A percentile compares a stretch with the other conserved stretches of the same genome.
Conservation (phyloP, 805 yeast species). For the Nakazawaea wyomingensis region DNA sequence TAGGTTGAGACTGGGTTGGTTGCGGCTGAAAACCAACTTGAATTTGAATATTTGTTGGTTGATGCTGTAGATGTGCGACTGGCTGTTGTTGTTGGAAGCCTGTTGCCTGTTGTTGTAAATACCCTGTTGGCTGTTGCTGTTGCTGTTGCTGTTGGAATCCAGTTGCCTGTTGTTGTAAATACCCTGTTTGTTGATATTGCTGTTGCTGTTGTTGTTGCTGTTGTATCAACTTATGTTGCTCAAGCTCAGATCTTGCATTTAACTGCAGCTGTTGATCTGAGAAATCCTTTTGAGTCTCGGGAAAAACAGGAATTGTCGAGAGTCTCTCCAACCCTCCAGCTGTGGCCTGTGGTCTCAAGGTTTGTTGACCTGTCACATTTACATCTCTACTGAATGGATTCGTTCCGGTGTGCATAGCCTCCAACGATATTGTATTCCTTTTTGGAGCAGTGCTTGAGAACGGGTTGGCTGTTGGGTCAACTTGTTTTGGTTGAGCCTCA, state of each 20-base stretch:
- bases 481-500: slow-evolving; percentile 16
- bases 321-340: slow-evolving; percentile 60
- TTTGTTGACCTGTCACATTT: slow-evolving; percentile 20
- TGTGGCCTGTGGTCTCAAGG: slow-evolving; percentile 42
- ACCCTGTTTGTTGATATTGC: slow-evolving; percentile 16
- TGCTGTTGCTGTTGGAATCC: slow-evolving; percentile 4
- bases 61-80: slow-evolving; percentile 6
- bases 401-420: slow-evolving; percentile 33
- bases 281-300: slow-evolving; percentile 34
- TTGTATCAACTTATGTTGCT: slow-evolving; percentile 20
- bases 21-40: slow-evolving; percentile 5
- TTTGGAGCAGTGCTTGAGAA: slow-evolving; percentile 3
- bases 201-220: slow-evolving; percentile 24
- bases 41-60: neutral
- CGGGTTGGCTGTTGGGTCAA: slow-evolving; percentile 9
- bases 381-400: slow-evolving; percentile 49
- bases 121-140: slow-evolving; percentile 3
- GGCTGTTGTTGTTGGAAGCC: neutral
- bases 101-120: slow-evolving; percentile 5
- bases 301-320: slow-evolving; percentile 55
- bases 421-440: slow-evolving; percentile 6
- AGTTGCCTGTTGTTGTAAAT: slow-evolving; percentile 3
- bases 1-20: neutral
- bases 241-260: slow-evolving; percentile 13
- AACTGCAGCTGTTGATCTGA: slow-evolving; percentile 19